Evolutionary conservation across 495 filamentous ascomycete genomes (phyloP).

Genomic region (Neurospora sp.): DNA sequence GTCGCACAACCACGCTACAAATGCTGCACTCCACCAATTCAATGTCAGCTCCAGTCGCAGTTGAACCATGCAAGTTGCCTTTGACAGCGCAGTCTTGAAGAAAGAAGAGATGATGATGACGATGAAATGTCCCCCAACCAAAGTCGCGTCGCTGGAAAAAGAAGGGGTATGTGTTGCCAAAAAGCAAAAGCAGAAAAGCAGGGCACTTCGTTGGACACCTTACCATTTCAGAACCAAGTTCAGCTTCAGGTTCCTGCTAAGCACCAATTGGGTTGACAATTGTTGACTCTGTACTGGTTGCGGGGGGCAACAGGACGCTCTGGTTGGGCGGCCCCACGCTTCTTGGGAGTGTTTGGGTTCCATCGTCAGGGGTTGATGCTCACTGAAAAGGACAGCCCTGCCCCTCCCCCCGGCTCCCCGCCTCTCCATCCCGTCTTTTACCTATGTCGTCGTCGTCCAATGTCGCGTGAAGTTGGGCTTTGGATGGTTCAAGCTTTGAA

Average conservation of each 20-base stretch:
- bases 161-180: background rate
- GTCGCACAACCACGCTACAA: background rate
- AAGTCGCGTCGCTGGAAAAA: background rate
- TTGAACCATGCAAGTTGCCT: background rate
- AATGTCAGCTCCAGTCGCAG: background rate
- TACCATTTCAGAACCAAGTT: background rate
- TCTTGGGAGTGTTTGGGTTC: background rate
- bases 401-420: background rate
- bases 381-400: background rate
- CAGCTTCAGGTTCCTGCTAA: background rate
- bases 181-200: background rate
- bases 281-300: constrained; percentile 4
- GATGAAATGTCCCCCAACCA: background rate
- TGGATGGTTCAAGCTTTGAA: background rate
- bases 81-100: background rate
- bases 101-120: background rate
- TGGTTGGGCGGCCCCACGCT: background rate
- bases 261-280: background rate
- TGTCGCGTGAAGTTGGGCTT: background rate
- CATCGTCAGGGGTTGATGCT: background rate
- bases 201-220: background rate
- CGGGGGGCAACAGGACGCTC: constrained; percentile 3
- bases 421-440: background rate
- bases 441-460: background rate
- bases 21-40: background rate